phyloP scores from a whole-genome alignment of 805 yeast species.

The Saturnispora bothae region DNA sequence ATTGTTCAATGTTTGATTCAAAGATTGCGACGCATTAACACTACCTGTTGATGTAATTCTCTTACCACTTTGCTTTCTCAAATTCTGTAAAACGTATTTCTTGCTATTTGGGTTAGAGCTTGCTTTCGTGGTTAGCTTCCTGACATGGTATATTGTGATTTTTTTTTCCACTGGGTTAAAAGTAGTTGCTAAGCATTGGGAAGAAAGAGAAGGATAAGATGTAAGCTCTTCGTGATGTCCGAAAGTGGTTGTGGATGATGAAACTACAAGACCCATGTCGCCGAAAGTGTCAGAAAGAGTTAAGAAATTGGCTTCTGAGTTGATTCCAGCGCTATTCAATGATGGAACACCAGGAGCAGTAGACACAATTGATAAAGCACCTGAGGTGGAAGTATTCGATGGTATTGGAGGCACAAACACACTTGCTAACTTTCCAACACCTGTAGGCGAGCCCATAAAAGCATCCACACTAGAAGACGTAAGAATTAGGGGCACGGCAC shows the following conservation, averaged over 20 bases:
- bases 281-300: slow-evolving; percentile 66
- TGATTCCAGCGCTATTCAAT: slow-evolving; percentile 7
- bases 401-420: too few species aligned
- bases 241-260: slow-evolving; percentile 59
- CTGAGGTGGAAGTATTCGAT: background rate
- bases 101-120: slow-evolving; percentile 9
- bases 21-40: slow-evolving; percentile 19
- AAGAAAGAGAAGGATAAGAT: slow-evolving; percentile 37
- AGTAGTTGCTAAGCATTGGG: slow-evolving; percentile 44
- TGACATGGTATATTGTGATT: slow-evolving; percentile 46
- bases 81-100: slow-evolving; percentile 10
- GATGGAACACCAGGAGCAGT: slow-evolving; percentile 2
- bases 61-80: slow-evolving; percentile 19
- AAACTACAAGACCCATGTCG: slow-evolving; percentile 61
- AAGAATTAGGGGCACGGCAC: background rate
- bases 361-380: background rate
- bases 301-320: slow-evolving; percentile 34
- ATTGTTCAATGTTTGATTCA: background rate
- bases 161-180: slow-evolving; percentile 35
- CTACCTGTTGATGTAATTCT: slow-evolving; percentile 20
- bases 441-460: background rate
- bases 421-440: slow-evolving; percentile 7
- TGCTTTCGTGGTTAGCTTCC: slow-evolving; percentile 20
- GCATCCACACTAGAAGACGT: background rate
- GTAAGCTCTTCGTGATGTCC: slow-evolving; percentile 47